These are phyloP conservation scores for Sporobolomyces pararoseus DNA, from an alignment of 768 basidiomycete genomes.

Conservation along the genomic window DNA sequence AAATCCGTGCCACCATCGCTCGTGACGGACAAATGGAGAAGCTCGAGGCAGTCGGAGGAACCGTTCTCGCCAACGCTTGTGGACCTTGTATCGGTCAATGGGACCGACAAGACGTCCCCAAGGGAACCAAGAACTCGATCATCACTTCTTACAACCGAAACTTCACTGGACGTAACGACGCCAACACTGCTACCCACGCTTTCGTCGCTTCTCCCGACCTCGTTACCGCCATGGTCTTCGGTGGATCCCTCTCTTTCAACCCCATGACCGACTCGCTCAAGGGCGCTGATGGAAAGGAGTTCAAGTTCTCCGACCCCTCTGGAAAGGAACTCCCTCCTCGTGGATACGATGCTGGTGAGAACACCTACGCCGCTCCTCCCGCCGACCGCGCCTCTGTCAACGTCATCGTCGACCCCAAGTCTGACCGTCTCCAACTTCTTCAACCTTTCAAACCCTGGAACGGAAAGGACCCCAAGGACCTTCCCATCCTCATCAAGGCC, in stretches of 20 bases:
- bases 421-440: conserved; percentile 85
- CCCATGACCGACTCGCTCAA: conserved; percentile 83
- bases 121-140: conserved; percentile 95
- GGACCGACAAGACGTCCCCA: conserved; percentile 94
- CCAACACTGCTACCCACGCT: conserved; percentile 97
- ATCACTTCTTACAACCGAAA: conserved; percentile 99
- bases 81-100: conserved; percentile 99
- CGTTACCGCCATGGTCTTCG: conserved; percentile 95
- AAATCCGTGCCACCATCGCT: conserved; percentile 96
- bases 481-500: conserved; percentile 96
- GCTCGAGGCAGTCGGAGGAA: conserved; percentile 83
- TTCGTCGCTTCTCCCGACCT: conserved; percentile 91
- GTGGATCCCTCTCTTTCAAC: conserved; percentile 92
- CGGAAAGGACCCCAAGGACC: conserved; percentile 80
- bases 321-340: conserved; percentile 90
- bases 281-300: conserved; percentile 87
- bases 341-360: conserved; percentile 92
- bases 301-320: conserved; percentile 90
- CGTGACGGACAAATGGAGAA: conserved; percentile 78
- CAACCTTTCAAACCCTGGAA: conserved; percentile 88
- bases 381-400: conserved; percentile 72
- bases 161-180: conserved; percentile 99
- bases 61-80: conserved; percentile 94
- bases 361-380: conserved; percentile 96
- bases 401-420: conserved; percentile 79